A percentile compares a stretch with the other conserved stretches of the same genome.
Evolutionary conservation across 1,284 basidiomycete genomes (phyloP).

Genomic region (Cryptococcus hybrid): DNA sequence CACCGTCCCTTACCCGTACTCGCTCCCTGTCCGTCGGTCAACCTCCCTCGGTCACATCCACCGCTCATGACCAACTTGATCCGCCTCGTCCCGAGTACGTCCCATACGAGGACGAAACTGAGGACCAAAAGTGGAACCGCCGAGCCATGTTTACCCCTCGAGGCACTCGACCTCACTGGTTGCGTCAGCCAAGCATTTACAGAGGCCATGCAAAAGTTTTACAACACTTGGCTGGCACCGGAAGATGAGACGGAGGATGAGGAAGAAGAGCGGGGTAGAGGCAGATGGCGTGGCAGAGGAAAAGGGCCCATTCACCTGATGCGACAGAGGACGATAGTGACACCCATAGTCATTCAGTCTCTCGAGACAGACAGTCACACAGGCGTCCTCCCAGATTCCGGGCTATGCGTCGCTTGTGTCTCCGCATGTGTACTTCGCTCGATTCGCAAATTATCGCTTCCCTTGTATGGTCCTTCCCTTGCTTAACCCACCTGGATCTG

Average conservation of each 20-base stretch:
- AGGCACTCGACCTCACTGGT: slow-evolving; percentile 90
- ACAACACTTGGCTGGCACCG: slow-evolving; percentile 61
- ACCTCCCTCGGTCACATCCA: slow-evolving; percentile 13
- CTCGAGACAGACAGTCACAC: slow-evolving; percentile 6
- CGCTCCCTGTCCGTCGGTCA: slow-evolving; percentile 31
- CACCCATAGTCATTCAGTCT: slow-evolving; percentile 12
- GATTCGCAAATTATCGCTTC: slow-evolving; percentile 68
- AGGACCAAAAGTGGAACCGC: slow-evolving; percentile 64
- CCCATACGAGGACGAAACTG: slow-evolving; percentile 52
- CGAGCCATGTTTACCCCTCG: slow-evolving; percentile 55
- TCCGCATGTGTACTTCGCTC: slow-evolving; percentile 79
- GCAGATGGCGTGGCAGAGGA: slow-evolving; percentile 16
- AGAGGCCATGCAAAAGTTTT: slow-evolving; percentile 78
- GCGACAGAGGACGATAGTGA: slow-evolving; percentile 34
- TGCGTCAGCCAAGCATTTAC: slow-evolving; percentile 89
- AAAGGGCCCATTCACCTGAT: slow-evolving; percentile 6
- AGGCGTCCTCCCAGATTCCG: slow-evolving; percentile 60
- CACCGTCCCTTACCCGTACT: slow-evolving; percentile 26
- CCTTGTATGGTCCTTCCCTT: slow-evolving; percentile 59
- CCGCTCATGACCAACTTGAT: slow-evolving; percentile 27
- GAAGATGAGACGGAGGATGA: slow-evolving; percentile 55
- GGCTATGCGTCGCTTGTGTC: slow-evolving; percentile 74
- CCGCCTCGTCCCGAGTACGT: slow-evolving; percentile 41
- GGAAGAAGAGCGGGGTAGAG: slow-evolving; percentile 51
- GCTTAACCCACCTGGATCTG: slow-evolving; percentile 53